Evolutionary conservation across 768 basidiomycete species (phyloP).

Genomic region (Kwoniella bestiolae): DNA sequence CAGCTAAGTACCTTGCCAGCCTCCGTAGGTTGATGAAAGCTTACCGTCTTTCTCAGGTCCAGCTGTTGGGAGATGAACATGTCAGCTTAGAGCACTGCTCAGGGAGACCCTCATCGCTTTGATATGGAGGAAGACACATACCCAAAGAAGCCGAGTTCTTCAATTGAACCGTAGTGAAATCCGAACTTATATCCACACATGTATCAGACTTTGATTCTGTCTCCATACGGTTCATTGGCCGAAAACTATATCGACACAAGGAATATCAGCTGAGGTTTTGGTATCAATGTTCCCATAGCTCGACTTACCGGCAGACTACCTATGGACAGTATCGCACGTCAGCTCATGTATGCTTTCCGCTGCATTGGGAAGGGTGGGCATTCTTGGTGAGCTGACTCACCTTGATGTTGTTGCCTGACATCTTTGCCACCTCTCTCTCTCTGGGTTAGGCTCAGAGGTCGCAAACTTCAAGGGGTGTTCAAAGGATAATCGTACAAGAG

Average conservation of each 20-base stretch:
- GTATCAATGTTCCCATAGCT: background rate
- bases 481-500: background rate
- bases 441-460: background rate
- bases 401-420: constrained; percentile 58
- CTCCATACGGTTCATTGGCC: constrained; percentile 92
- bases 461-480: background rate
- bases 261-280: constrained; percentile 6
- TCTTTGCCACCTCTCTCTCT: constrained; percentile 21
- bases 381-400: constrained; percentile 37
- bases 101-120: too few species aligned
- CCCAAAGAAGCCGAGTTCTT: constrained; percentile 60
- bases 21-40: too few species aligned
- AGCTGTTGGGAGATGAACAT: too few species aligned
- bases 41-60: constrained; percentile 87
- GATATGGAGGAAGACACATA: constrained; percentile 57
- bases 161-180: constrained; percentile 82
- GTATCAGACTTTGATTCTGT: constrained; percentile 75
- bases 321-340: constrained; percentile 53
- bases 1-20: too few species aligned
- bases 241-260: constrained; percentile 67
- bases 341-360: background rate
- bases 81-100: too few species aligned
- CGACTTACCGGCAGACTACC: constrained; percentile 92
- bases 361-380: too few species aligned
- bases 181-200: constrained; percentile 85